Base-by-base conservation (phyloP, 306 rosid genomes). In the Prunus mira region DNA sequence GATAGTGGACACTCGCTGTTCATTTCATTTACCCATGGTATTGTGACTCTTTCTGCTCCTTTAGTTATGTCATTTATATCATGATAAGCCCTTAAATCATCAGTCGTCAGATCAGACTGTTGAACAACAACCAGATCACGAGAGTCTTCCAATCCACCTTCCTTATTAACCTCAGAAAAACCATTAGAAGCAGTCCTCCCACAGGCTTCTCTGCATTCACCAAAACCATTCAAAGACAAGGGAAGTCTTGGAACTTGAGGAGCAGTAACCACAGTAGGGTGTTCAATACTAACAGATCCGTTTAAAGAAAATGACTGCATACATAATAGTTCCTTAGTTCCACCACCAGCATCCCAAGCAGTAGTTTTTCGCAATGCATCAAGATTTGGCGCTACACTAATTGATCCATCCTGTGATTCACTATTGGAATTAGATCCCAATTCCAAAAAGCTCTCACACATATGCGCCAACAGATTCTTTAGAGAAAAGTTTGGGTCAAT, bases 41-140 rank as follows among this genome's bases (percentile, higher is more conserved):
- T 80, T 65, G 67, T 80, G 69, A 90, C 89, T 51, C 76, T 83
- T 87, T 95, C 99, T 88, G 88, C 97, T 73, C 97, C 99, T 86
- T 82, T 95, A 25, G 93, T 72, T 76, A 95, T 74, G 82, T 95
- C 99, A 67, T 80, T 78, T 34, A 77, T 78, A 69, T 84, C 81
- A 61, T 83, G 86, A 76, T 81, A 67, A 75, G 76, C 76, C 78
- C 83, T 84, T 65, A 72, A 51, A 64, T 90, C 89, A 73, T 69
- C 82, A 74, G 76, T 76, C 65, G 79, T 69, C 67, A 67, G 82
- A n/a, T 82, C 80, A 76, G 67, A 54, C 70, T 81, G 84, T 24
- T 84, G 79, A 79, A 75, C 86, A 86, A 78, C 78, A 72, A 77
- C 85, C 84, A 74, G 78, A 80, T 77, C 51, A 43, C 45, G 45